Evolutionary conservation across 2,329 filamentous ascomycete genomes (phyloP), one percentile per base, ranked within the genome.

Genomic region (Beauveria scarabaeidicola): DNA sequence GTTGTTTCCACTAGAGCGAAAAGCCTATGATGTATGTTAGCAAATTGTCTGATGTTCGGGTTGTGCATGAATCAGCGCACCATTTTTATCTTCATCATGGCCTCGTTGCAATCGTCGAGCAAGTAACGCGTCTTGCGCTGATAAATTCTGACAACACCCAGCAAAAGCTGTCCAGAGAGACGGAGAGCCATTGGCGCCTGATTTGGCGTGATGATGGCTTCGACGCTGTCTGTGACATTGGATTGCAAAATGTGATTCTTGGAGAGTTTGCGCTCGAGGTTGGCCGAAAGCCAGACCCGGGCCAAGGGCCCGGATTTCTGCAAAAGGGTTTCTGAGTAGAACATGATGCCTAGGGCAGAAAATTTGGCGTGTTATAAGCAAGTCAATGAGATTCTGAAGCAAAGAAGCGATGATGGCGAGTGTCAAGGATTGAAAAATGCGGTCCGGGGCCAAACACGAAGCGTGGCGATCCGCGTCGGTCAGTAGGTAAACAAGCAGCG

Each of bases 11-110:
- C 86, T 90, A 21, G 93, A 90, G 62, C 92, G 89, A 77, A 97
- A 99, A 46, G 94, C 93, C 93, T 96, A 62, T 2, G 4, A 19
- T 47, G 63, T 57, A 53, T 60, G 77, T 73, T 78, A 64, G 58
- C 23, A 75, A 10, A 21, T 40, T 19, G 13, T 51, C 25, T 5
- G 6, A 36, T 15, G 38, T 36, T 27, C 4, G 19, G 13, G 27
- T 36, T 25, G 4, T 21, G 46, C 54, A n/a, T 36, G 32, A 2
- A 5, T 43, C 8, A 9, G 66, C 80, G 44, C 76, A 97, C 93
- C 91, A 97, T 95, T 72, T 97, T 97, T 69, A 99, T 97, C 78
- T 97, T 97, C 81, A 96, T 87, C 65, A 99, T 79, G 43, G 93
- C 93, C 75, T 99, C 94, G 69, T 96, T 97, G 76, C 94, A 99